Percentiles rank a stretch among this genome's conserved stretches.
phyloP scores from a whole-genome alignment of 805 yeast genomes.

The Geotrichum ghanense region DNA sequence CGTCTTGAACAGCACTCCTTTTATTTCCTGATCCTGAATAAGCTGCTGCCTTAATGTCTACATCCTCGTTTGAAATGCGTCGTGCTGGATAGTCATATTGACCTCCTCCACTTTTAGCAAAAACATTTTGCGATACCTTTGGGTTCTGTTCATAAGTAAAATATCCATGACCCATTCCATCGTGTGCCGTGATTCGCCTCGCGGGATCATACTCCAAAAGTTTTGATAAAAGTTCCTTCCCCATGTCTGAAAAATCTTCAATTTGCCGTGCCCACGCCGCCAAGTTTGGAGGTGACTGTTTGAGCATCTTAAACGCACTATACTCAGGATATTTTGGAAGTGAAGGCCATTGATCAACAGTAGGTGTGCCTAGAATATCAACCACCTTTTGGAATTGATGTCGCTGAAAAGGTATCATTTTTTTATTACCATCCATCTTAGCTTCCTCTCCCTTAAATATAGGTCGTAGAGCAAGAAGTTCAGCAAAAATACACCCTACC shows the following conservation, averaged over 20 bases:
- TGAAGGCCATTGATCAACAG: conserved; percentile 64
- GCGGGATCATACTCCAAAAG: conserved; percentile 78
- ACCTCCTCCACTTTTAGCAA: conserved; percentile 42
- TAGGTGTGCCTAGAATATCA: conserved; percentile 90
- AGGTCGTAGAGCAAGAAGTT: conserved; percentile 76
- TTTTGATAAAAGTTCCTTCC: conserved; percentile 51
- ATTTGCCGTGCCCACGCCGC: conserved; percentile 78
- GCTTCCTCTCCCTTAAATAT: conserved; percentile 97
- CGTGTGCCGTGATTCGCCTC: conserved; percentile 63
- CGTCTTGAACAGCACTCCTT: conserved; percentile 17
- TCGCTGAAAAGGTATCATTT: conserved; percentile 86
- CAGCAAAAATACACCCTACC: conserved; percentile 90
- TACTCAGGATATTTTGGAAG: conserved; percentile 78
- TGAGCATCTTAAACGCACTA: conserved; percentile 42
- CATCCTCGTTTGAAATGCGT: conserved; percentile 78
- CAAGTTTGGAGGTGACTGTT: conserved; percentile 55
- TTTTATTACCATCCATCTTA: conserved; percentile 79
- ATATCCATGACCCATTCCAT: conserved; percentile 66
- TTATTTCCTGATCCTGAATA: conserved; percentile 20
- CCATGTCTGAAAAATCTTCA: conserved; percentile 61
- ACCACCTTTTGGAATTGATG: conserved; percentile 84
- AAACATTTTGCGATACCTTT: conserved; percentile 61
- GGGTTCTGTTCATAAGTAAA: conserved; percentile 50
- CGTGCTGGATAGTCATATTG: conserved; percentile 71
- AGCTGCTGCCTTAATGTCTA: conserved; percentile 45